A percentile compares a stretch with the other conserved stretches of the same genome.
These are phyloP conservation scores for Kodamaea alishanica DNA, from an alignment of 1,139 yeast genomes.

Conservation along the genomic window DNA sequence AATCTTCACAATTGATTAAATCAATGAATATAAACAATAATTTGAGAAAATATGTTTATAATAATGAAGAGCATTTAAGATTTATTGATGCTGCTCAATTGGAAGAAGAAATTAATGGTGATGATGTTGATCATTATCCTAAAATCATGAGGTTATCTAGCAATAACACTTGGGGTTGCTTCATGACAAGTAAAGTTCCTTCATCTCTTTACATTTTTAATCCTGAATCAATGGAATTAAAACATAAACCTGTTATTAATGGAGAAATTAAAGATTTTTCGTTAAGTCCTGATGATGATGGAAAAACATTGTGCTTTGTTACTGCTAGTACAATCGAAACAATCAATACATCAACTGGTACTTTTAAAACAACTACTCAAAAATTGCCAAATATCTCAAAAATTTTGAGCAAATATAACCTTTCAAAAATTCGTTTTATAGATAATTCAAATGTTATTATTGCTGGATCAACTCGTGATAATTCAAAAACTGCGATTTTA, in stretches of 20 bases:
- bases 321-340: constrained; percentile 54
- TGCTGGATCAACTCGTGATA: constrained; percentile 50
- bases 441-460: constrained; percentile 51
- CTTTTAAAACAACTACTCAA: constrained; percentile 32
- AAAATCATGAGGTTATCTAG: constrained; percentile 52
- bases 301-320: constrained; percentile 54
- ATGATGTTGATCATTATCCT: constrained; percentile 52
- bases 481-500: constrained; percentile 32
- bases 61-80: constrained; percentile 56
- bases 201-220: constrained; percentile 57
- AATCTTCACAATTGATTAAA: constrained; percentile 52
- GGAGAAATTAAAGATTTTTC: constrained; percentile 40
- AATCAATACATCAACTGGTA: constrained; percentile 45
- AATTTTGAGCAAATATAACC: constrained; percentile 30
- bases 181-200: constrained; percentile 61
- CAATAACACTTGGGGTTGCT: constrained; percentile 55
- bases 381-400: constrained; percentile 19
- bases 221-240: constrained; percentile 49
- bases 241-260: constrained; percentile 23
- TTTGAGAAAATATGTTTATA: constrained; percentile 59
- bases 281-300: constrained; percentile 37
- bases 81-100: constrained; percentile 59
- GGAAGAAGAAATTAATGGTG: constrained; percentile 29
- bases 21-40: constrained; percentile 66
- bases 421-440: constrained; percentile 60